These are phyloP conservation scores for Ceratobasidium sp. DNA, from an alignment of 1,284 basidiomycete species.

Conservation along the genomic window DNA sequence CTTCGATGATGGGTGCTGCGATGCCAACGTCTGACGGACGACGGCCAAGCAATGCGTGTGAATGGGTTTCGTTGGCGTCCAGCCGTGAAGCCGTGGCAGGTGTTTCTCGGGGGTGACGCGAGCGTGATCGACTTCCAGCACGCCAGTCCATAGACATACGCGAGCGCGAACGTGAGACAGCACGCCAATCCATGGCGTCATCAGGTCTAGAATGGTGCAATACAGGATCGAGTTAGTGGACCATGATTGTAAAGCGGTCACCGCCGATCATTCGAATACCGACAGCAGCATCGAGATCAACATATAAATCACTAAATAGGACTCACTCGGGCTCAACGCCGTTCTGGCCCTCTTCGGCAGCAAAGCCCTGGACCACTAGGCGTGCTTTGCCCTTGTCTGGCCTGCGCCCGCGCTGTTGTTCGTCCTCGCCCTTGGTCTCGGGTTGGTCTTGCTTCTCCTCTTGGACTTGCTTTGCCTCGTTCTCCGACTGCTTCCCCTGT, in stretches of 20 bases:
- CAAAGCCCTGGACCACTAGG: constrained; percentile 79
- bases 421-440: constrained; percentile 34
- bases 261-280: background rate
- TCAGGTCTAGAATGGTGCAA: constrained; percentile 40
- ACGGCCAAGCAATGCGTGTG: constrained; percentile 49
- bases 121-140: constrained; percentile 88
- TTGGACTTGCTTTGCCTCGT: constrained; percentile 43
- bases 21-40: background rate
- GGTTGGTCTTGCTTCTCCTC: constrained; percentile 9
- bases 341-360: constrained; percentile 70
- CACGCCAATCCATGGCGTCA: constrained; percentile 49
- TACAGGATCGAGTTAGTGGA: background rate
- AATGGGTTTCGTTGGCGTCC: constrained; percentile 54
- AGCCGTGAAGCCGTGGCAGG: constrained; percentile 7
- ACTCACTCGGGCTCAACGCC: constrained; percentile 77
- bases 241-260: constrained; percentile 45
- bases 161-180: constrained; percentile 49
- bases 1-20: constrained; percentile 16
- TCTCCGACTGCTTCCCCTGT: background rate
- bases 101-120: constrained; percentile 79
- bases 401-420: constrained; percentile 63
- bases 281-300: background rate
- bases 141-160: constrained; percentile 88
- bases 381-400: constrained; percentile 77
- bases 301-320: constrained; percentile 40